Evolutionary conservation across 108 stramenopile species (phyloP), one percentile per base, ranked within the genome.

Genomic region (Epithemia pelagica): DNA sequence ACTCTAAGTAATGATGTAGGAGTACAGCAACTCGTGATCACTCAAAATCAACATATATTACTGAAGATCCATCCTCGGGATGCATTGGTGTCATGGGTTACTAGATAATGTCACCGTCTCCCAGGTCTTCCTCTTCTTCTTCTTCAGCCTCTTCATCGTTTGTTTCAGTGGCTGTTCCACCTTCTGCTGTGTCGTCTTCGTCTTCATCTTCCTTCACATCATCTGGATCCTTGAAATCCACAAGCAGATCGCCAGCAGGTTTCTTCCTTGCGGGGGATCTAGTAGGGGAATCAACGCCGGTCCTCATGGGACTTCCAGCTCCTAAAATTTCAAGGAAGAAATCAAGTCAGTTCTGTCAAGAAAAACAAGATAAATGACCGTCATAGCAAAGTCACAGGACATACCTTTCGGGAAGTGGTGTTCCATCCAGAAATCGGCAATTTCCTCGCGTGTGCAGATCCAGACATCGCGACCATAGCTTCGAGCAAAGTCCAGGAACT

Each of bases 391-490:
- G 15, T 46, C 37, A 46, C 37, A 46, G 10, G 15, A 46, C 37
- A 46, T 46, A 46, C 37, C 37, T 46, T 46, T 46, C 0, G 86
- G 88, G 28, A 82, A 78, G 70, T 90, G 88, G 60, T 88, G 69
- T 66, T 88, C 76, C 66, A 89, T 90, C 94, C 94, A 96, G 65
- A 91, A 90, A 59, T 87, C 83, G 29, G 93, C 95, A 68, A 96
- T 94, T 58, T 92, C 76, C 46, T 90, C 93, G 21, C 95, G 69
- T 24, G 89, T 84, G 62, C 89, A 91, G 25, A 97, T 78, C 94
- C 95, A 97, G 23, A 97, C 96, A 30, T 96, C 96, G 61, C 87
- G 70, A 21, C 91, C 91, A 51, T 83, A 82, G 30, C 80, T 81
- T 58, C 88, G 88, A 31, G 82, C 90, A 79, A 84, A 94, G 52